phyloP scores from a whole-genome alignment of 2,329 filamentous ascomycete genomes.

The Microthyrium microscopicum region DNA sequence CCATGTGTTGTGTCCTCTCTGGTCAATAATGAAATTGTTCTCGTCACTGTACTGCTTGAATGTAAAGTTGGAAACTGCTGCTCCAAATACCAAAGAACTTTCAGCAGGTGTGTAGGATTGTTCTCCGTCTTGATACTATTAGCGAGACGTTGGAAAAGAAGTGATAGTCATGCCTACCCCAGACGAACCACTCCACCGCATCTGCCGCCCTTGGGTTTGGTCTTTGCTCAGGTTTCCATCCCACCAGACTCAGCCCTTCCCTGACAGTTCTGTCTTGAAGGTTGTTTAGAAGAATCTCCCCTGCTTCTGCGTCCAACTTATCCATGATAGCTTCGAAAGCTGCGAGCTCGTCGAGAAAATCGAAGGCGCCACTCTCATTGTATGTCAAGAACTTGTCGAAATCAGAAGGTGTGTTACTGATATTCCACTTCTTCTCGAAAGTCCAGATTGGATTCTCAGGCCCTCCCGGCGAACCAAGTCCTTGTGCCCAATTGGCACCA shows the following conservation, averaged over 20 bases:
- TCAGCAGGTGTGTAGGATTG: conserved; percentile 39
- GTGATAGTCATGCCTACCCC: conserved; percentile 9
- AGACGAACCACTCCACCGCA: conserved; percentile 45
- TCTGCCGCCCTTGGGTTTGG: conserved; percentile 28
- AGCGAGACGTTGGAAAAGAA: background rate
- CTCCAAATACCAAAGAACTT: conserved; percentile 37
- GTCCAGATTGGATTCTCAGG: conserved; percentile 47
- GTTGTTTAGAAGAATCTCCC: conserved; percentile 40
- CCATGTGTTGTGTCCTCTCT: conserved; percentile 43
- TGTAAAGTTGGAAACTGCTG: conserved; percentile 41
- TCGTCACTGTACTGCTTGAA: conserved; percentile 45
- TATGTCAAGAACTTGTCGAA: conserved; percentile 43
- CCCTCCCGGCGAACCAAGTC: conserved; percentile 18
- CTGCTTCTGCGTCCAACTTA: conserved; percentile 34
- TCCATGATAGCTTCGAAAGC: conserved; percentile 32
- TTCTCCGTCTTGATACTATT: conserved; percentile 35
- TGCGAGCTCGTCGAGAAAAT: conserved; percentile 35
- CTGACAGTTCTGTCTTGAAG: conserved; percentile 45
- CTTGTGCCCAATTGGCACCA: conserved; percentile 50
- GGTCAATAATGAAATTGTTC: conserved; percentile 45
- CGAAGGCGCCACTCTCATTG: conserved; percentile 36
- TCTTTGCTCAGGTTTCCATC: conserved; percentile 43
- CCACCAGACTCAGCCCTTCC: conserved; percentile 40
- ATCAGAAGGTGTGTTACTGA: conserved; percentile 41
- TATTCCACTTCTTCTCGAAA: conserved; percentile 36